Evolutionary conservation across 192 early-diverging fungal species (phyloP).

Genomic region (Dimargaris xerosporica): DNA sequence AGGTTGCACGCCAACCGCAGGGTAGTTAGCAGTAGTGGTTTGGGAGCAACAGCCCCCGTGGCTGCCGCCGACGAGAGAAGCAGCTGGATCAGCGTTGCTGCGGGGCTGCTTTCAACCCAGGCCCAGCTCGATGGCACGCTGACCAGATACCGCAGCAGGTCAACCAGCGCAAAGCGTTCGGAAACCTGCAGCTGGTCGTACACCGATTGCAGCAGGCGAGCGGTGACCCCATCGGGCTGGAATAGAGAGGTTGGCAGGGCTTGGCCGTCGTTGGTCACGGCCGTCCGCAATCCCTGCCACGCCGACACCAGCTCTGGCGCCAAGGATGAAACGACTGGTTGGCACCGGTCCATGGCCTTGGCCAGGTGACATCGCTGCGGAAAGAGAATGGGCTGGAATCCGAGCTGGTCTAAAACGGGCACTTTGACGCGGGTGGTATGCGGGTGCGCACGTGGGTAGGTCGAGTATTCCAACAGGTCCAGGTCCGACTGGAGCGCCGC

Average conservation of each 20-base stretch:
- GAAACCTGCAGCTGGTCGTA: not conserved
- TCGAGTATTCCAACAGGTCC: constrained; percentile 41
- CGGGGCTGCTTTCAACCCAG: not conserved
- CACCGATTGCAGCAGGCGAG: not conserved
- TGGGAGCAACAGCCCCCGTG: constrained; percentile 19
- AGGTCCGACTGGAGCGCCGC: constrained; percentile 39
- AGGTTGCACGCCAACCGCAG: constrained; percentile 48
- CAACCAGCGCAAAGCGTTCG: not conserved
- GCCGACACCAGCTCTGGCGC: not conserved
- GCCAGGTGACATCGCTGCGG: constrained; percentile 15
- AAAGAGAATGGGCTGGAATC: constrained; percentile 29
- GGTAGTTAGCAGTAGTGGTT: constrained; percentile 36
- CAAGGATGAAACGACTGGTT: not conserved
- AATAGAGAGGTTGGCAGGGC: not conserved
- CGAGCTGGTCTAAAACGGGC: constrained; percentile 23
- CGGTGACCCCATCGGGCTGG: not conserved
- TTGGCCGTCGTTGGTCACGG: not conserved
- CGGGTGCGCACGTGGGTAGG: constrained; percentile 54
- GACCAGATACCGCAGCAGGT: constrained; percentile 2
- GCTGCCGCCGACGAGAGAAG: constrained; percentile 14
- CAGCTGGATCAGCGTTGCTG: too few species aligned
- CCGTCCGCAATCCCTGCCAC: not conserved
- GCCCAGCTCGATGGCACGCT: not conserved
- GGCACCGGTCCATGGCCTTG: constrained; percentile 17
- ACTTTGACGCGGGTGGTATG: constrained; percentile 27